Base-by-base conservation (phyloP, 305 asterid species). In the Plantago coronopus region DNA sequence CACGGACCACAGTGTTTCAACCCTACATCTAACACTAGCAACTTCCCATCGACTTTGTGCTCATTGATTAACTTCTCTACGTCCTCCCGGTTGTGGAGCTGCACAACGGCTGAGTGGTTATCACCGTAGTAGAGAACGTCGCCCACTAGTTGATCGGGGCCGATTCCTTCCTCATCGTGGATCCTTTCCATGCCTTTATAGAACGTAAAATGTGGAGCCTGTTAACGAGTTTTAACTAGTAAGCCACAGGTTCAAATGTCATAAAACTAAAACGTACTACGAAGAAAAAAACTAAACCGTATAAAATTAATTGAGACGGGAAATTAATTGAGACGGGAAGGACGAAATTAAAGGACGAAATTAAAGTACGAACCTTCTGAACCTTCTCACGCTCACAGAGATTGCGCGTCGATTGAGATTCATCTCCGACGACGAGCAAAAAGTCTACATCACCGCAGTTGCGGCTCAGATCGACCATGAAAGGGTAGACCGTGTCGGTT, bases 1-100 rank as follows among this genome's bases (percentile, higher is more conserved):
- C 98, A 91, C 0, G 98, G 98, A 59, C 98, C 98, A 38, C 98
- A 91, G 74, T 91, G 90, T 72, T 91, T 91, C 69, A 91, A 74
- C n/a, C 98, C 98, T 14, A 91, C 98, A 27, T 91, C 98, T 9
- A 91, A 69, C 15, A 91, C 98, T 25, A 91, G 45, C 62, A 91
- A 22, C 56, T 84, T 88, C 7, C 66, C 49, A 38, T 81, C 93
- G 0, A 17, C 23, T 25, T 79, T 84, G 66, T 91, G 90, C 0
- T 77, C 84, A 1, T 20, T 69, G 50, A 91, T 91, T 65, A 91
- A 47, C 15, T 64, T 76, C 79, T 91, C 95, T 8, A 88, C 98
- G 65, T 91, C 95, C 11, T 83, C 83, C 7, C 95, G 46, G 46
- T 59, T 53, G 82, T 91, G 98, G 10, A 91, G 76, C 68, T 91